These are phyloP conservation scores for Candida broadrunensis DNA, from an alignment of 805 yeast species.

Conservation along the genomic window DNA sequence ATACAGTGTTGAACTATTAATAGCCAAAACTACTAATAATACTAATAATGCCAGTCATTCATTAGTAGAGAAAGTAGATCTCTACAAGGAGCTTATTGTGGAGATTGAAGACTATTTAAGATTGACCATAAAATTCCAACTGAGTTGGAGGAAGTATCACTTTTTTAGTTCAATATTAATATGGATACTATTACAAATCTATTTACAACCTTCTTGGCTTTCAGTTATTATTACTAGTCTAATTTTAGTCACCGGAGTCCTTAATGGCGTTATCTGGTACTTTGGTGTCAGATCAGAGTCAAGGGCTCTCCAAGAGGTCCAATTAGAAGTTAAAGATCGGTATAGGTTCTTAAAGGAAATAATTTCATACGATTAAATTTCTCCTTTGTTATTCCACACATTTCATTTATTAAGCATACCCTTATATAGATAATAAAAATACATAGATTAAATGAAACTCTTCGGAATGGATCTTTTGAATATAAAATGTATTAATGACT, in stretches of 20 bases:
- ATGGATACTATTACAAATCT: too few relatives aligned
- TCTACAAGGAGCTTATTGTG: slow-evolving; percentile 34
- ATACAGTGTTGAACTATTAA: slow-evolving; percentile 37
- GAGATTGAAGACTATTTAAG: slow-evolving; percentile 35
- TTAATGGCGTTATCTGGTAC: slow-evolving; percentile 75
- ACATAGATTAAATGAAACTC: too few relatives aligned
- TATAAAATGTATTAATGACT: too few relatives aligned
- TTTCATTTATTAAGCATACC: too few relatives aligned
- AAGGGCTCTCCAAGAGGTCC: slow-evolving; percentile 75
- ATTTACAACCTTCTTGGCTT: too few relatives aligned
- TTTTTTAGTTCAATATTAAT: slow-evolving; percentile 50
- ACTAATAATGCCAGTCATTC: background rate
- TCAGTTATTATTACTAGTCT: slow-evolving; percentile 52
- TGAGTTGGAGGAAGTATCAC: slow-evolving; percentile 62
- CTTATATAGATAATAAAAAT: too few relatives aligned
- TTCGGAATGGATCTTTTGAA: too few relatives aligned
- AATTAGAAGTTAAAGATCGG: slow-evolving; percentile 61
- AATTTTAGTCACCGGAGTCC: slow-evolving; percentile 61
- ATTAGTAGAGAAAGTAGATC: slow-evolving; percentile 16
- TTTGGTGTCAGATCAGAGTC: slow-evolving; percentile 79
- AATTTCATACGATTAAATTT: too few relatives aligned
- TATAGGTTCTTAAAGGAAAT: too few relatives aligned
- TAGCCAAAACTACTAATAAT: slow-evolving; percentile 8
- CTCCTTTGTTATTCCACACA: too few relatives aligned
- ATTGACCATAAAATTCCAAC: slow-evolving; percentile 55